phyloP scores from a whole-genome alignment of 75 land plant genomes.

The Ceratopteris richardii region DNA sequence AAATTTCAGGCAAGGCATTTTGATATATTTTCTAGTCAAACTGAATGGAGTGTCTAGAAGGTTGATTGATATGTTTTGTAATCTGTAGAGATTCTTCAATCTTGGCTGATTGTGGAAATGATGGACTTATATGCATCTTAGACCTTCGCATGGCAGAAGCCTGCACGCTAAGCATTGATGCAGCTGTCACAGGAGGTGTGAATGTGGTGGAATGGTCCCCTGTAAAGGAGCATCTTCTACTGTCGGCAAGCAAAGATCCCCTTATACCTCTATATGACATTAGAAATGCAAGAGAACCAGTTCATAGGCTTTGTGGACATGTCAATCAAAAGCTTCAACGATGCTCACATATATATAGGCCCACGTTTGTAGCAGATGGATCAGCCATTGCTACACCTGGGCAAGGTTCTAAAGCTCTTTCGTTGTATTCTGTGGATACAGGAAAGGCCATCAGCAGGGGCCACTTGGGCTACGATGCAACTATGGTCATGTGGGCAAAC shows the following conservation, averaged over 20 bases:
- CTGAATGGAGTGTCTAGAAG: too few species aligned
- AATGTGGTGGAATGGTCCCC: conserved; percentile 38
- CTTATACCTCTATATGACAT: conserved; percentile 25
- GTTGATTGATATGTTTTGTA: too few species aligned
- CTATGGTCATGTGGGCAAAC: conserved; percentile 14
- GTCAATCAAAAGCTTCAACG: conserved; percentile 4
- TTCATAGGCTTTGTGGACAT: conserved; percentile 33
- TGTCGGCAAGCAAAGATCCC: conserved; percentile 39
- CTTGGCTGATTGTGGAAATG: conserved; percentile 39
- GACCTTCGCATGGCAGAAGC: conserved; percentile 19
- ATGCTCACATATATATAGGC: conserved; percentile 31
- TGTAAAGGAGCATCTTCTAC: conserved; percentile 16
- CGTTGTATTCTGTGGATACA: conserved; percentile 25
- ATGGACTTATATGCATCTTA: conserved; percentile 33
- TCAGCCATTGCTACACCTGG: conserved; percentile 31
- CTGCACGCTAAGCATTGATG: conserved; percentile 24
- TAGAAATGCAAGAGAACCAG: conserved; percentile 11
- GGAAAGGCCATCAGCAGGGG: conserved; percentile 36
- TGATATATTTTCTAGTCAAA: too few species aligned
- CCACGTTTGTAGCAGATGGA: conserved; percentile 30
- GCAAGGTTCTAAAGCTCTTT: conserved; percentile 29
- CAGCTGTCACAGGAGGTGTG: conserved; percentile 13
- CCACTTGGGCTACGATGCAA: conserved; percentile 29
- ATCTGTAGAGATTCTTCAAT: conserved; percentile 11
- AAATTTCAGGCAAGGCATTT: conserved; percentile 24